Evolutionary conservation across 441 rosid genomes (phyloP).

Genomic region (Metrosideros polymorpha): DNA sequence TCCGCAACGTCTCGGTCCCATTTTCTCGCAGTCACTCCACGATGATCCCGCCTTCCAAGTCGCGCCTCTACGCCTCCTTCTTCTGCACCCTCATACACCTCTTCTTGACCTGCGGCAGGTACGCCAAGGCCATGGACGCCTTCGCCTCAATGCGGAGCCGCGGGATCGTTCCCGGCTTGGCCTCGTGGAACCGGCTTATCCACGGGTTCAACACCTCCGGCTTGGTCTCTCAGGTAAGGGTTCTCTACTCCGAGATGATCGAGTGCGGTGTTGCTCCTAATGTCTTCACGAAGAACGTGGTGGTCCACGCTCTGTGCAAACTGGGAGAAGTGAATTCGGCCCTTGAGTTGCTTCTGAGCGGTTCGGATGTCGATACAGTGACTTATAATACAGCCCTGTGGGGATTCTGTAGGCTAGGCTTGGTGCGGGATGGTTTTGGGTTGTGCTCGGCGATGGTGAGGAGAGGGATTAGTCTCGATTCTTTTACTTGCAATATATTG

Average conservation of each 20-base stretch:
- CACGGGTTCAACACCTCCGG: conserved; percentile 8
- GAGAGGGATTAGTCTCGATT: conserved; percentile 47
- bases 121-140: neutral
- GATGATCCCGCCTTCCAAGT: conserved; percentile 1
- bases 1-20: neutral
- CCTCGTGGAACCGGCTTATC: conserved; percentile 5
- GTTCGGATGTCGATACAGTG: conserved; percentile 39
- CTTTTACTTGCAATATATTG: conserved; percentile 61
- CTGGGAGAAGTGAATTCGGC: conserved; percentile 48
- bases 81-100: conserved; percentile 7
- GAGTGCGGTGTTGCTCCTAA: conserved; percentile 48
- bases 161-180: neutral
- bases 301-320: conserved; percentile 81
- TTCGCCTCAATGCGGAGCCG: neutral
- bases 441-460: conserved; percentile 71
- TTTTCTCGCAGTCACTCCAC: neutral
- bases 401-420: conserved; percentile 70
- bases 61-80: conserved; percentile 4
- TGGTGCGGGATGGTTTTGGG: conserved; percentile 47
- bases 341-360: conserved; percentile 38
- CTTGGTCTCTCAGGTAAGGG: conserved; percentile 10
- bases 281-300: conserved; percentile 54
- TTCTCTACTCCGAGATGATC: conserved; percentile 43
- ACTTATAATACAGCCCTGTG: conserved; percentile 68
- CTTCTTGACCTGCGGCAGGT: neutral